Evolutionary conservation across 306 rosid genomes (phyloP).

Genomic region (Arachis stenosperma): DNA sequence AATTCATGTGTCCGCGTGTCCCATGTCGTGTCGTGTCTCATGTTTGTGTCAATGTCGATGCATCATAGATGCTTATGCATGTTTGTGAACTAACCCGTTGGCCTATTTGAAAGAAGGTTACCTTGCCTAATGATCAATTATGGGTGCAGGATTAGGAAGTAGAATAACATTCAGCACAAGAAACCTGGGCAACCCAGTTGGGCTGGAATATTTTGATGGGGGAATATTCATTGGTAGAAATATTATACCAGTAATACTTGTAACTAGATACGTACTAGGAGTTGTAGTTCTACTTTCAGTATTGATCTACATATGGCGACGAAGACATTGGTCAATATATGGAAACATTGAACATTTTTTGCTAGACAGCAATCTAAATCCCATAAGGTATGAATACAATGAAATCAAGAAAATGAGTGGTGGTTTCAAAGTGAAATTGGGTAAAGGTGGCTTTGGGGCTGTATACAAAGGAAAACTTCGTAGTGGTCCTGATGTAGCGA

Average conservation of each 20-base stretch:
- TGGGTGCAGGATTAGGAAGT: not conserved
- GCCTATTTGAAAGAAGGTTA: too few species aligned
- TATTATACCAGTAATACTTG: not conserved
- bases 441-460: constrained; percentile 41
- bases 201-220: not conserved
- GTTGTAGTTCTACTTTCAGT: not conserved
- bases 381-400: constrained; percentile 33
- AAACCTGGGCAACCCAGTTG: constrained; percentile 4
- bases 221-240: not conserved
- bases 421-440: constrained; percentile 29
- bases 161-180: constrained; percentile 16
- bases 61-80: too few species aligned
- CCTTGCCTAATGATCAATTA: not conserved
- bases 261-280: constrained; percentile 15
- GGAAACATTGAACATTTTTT: constrained; percentile 30
- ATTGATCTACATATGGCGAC: constrained; percentile 31
- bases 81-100: too few species aligned
- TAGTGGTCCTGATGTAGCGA: constrained; percentile 30
- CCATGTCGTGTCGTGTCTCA: too few species aligned
- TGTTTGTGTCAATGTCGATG: too few species aligned
- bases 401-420: constrained; percentile 33
- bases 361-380: constrained; percentile 15
- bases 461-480: constrained; percentile 26
- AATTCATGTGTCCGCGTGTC: too few species aligned
- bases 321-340: constrained; percentile 35